Percentiles rank a stretch among this genome's conserved stretches.
These are phyloP conservation scores for Colletotrichum scovillei DNA, from an alignment of 2,329 filamentous ascomycete genomes.

Conservation along the genomic window DNA sequence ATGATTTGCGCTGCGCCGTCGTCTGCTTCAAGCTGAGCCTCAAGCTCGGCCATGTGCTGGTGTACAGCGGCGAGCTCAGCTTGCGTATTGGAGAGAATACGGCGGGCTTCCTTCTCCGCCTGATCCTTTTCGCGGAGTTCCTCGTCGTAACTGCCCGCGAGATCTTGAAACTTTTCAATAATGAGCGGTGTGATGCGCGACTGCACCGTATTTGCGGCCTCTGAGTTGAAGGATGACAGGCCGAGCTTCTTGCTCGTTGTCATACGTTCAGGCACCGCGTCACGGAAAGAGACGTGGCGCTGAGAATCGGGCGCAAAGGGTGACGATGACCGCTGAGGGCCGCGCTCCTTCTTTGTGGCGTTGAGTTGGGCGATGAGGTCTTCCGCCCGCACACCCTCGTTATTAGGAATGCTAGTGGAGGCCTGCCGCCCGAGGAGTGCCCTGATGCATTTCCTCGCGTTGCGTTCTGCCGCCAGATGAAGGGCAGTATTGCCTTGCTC, in stretches of 20 bases:
- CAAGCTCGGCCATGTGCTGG: conserved; percentile 69
- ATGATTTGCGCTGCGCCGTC: conserved; percentile 62
- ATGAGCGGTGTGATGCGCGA: conserved; percentile 76
- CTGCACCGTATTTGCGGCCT: conserved; percentile 76
- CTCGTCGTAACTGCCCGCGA: conserved; percentile 78
- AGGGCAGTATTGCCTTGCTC: conserved; percentile 88
- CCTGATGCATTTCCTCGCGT: conserved; percentile 90
- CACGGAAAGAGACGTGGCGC: conserved; percentile 64
- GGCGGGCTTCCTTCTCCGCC: conserved; percentile 74
- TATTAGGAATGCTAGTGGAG: conserved; percentile 84
- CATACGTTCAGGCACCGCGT: conserved; percentile 55
- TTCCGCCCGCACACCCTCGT: conserved; percentile 84
- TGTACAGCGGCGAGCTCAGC: conserved; percentile 72
- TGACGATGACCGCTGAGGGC: conserved; percentile 80
- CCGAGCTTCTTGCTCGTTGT: conserved; percentile 52
- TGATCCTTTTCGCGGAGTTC: conserved; percentile 80
- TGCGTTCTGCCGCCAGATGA: conserved; percentile 80
- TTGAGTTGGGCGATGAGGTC: conserved; percentile 84
- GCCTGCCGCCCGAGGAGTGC: conserved; percentile 83
- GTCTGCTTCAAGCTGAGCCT: conserved; percentile 65
- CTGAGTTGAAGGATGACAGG: conserved; percentile 62
- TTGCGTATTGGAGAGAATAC: conserved; percentile 74
- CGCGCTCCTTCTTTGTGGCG: conserved; percentile 71
- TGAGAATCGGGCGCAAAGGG: conserved; percentile 73
- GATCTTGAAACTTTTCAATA: conserved; percentile 77